Base-by-base conservation (phyloP, 2,329 filamentous ascomycete genomes). In the Elsinoe australis region DNA sequence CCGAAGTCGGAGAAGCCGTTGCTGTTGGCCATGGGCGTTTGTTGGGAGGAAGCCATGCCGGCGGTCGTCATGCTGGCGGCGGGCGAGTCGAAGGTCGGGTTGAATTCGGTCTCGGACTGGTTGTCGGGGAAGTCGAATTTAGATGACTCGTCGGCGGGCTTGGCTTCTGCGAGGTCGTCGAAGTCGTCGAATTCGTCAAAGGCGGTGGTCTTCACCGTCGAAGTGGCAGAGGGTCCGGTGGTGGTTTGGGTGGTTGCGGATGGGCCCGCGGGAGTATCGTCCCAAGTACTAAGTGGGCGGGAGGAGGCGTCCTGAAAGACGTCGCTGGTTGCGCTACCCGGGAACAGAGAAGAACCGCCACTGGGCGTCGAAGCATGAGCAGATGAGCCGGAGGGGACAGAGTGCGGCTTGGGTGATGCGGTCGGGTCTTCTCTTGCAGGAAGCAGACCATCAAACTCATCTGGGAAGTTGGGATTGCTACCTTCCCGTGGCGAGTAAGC, bases 151-250 rank as follows among this genome's bases (percentile, higher is more conserved):
- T 44, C 38, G 5, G 67, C 85, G 64, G 92, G 87, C 61, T 87
- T 87, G 35, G 87, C 87, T 59, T 94, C 87, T 51, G 87, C 82
- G 12, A 94, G 76, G 49, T 86, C 86, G 57, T 87, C 84, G 56
- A 92, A 92, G 33, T 87, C 85, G 42, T 87, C 85, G 52, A 88
- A 79, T 44, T 88, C 85, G 48, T 76, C 73, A 61, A 88, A 87
- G 1, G 78, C 73, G 17, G 74, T 67, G 54, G n/a, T n/a, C n/a
- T n/a, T n/a, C n/a, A n/a, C n/a, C 12, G 64, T 58, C 1, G 68
- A 60, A 51, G 41, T 22, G 17, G 49, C 47, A 32, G 38, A 26
- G 66, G 64, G 56, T 10, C 57, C 51, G 17, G 59, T 54, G 14
- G 58, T 57, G 10, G 54, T 55, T 2, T 61, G 54, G 9, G 55